Percentiles rank a stretch among this genome's conserved stretches.
These are phyloP conservation scores for Candida parachauliodes DNA, from an alignment of 805 yeast species.

Conservation along the genomic window DNA sequence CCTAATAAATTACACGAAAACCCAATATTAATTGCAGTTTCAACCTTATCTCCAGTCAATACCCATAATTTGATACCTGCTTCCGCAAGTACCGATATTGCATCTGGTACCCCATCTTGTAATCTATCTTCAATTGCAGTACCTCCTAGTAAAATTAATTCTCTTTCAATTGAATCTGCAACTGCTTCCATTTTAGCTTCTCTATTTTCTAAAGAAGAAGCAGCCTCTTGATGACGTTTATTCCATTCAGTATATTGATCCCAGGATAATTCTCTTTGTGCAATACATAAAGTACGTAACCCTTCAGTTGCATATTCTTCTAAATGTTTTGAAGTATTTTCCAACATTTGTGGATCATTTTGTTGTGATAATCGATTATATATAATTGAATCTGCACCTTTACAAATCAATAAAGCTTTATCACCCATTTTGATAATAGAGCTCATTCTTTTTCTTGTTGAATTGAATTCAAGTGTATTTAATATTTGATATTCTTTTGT, in stretches of 20 bases:
- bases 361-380: slow-evolving; percentile 54
- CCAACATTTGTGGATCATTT: slow-evolving; percentile 49
- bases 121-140: slow-evolving; percentile 84
- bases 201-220: slow-evolving; percentile 59
- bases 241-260: slow-evolving; percentile 62
- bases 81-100: slow-evolving; percentile 62
- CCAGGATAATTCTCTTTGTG: slow-evolving; percentile 66
- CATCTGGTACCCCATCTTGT: slow-evolving; percentile 84
- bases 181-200: slow-evolving; percentile 72
- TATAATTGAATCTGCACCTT: slow-evolving; percentile 82
- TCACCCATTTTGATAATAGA: slow-evolving; percentile 70
- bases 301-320: slow-evolving; percentile 84
- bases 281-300: slow-evolving; percentile 75
- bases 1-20: slow-evolving; percentile 77
- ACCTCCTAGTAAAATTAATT: slow-evolving; percentile 67
- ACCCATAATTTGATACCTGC: slow-evolving; percentile 89
- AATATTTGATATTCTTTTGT: slow-evolving; percentile 68
- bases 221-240: slow-evolving; percentile 57
- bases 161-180: slow-evolving; percentile 69
- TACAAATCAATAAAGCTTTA: slow-evolving; percentile 66
- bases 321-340: slow-evolving; percentile 65
- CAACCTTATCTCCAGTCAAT: slow-evolving; percentile 84
- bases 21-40: slow-evolving; percentile 84
- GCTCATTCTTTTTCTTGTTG: slow-evolving; percentile 87
- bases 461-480: slow-evolving; percentile 73